Base-by-base conservation (phyloP, 1,139 yeast species). In the Debaryomyces sp. region DNA sequence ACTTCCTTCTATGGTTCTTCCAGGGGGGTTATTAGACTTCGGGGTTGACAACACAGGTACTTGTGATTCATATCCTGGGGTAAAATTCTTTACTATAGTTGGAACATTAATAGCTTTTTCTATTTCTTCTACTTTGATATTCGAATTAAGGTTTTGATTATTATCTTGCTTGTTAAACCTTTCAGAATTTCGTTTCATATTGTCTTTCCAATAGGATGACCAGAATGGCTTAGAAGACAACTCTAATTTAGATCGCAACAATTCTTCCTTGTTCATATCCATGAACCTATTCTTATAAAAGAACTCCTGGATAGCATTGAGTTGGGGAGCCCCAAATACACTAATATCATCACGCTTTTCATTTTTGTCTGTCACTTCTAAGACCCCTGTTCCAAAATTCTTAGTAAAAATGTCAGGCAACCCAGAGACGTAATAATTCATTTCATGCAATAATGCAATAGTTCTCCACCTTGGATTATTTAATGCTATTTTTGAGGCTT, bases 291-390 rank as follows among this genome's bases (percentile, higher is more conserved):
- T 77, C 56, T 77, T 81, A 59, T 76, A 81, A 57, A 71, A 81
- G 50, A 80, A 78, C 24, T 73, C 80, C 54, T 84, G 88, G 12
- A 80, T 60, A 1, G 77, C 63, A 41, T 70, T 68, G n/a, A 83
- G 53, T 52, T 83, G 88, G 0, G 87, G 85, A 10, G 83, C 86
- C 1, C 87, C 87, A 66, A 77, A 82, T 0, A 81, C 73, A 0
- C 79, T 68, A 4, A 73, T 57, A 18, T 67, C 66, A 38, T 61
- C 59, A 6, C 56, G 62, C 5, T 52, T 32, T 9, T 63, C 58
- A 3, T 50, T 52, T 1, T 32, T 13, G 10, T 53, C 53, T 17
- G 44, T 26, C 4, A 53, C 46, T 53, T 64, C 60, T 50, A 70
- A 39, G 1, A 62, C 60, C 0, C 83, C 82, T 17, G 76, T 73